A percentile compares a stretch with the other conserved stretches of the same genome.
phyloP scores from a whole-genome alignment of 306 rosid species.

The Erythrophleum fordii region DNA sequence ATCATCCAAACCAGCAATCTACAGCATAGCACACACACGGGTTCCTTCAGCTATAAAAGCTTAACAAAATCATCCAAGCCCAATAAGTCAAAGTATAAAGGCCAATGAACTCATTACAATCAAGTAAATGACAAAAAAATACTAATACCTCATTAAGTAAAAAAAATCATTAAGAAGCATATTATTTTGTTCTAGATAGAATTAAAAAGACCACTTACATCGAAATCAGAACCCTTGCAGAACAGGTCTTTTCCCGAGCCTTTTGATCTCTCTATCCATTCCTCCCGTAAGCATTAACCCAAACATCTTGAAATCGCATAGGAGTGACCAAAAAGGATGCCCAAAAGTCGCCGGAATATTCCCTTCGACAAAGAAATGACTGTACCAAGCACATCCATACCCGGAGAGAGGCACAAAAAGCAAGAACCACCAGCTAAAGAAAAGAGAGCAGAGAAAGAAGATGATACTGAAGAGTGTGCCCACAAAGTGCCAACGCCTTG shows the following conservation, averaged over 20 bases:
- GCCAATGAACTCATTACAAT: neutral
- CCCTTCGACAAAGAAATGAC: constrained; percentile 91
- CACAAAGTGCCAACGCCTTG: constrained; percentile 93
- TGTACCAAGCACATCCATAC: constrained; percentile 96
- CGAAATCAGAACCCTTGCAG: constrained; percentile 62
- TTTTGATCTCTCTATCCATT: constrained; percentile 97
- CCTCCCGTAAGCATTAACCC: constrained; percentile 89
- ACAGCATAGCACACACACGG: neutral
- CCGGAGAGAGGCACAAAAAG: constrained; percentile 77
- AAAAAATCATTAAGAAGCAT: neutral
- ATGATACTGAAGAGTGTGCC: constrained; percentile 67
- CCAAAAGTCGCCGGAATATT: constrained; percentile 88
- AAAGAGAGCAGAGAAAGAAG: constrained; percentile 62
- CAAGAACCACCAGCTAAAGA: constrained; percentile 85
- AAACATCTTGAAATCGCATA: constrained; percentile 91
- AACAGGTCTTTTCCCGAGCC: constrained; percentile 97
- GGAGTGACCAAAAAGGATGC: constrained; percentile 91
- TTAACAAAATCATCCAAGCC: constrained; percentile 36
- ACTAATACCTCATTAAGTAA: neutral
- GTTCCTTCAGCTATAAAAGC: constrained; percentile 16
- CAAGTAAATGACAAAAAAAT: constrained; percentile 18
- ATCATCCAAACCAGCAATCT: constrained; percentile 26
- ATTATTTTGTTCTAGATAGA: neutral
- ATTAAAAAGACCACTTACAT: neutral
- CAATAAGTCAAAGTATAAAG: neutral